These are phyloP conservation scores for Posidonia oceanica DNA, from an alignment of 116 monocot species.

Conservation along the genomic window DNA sequence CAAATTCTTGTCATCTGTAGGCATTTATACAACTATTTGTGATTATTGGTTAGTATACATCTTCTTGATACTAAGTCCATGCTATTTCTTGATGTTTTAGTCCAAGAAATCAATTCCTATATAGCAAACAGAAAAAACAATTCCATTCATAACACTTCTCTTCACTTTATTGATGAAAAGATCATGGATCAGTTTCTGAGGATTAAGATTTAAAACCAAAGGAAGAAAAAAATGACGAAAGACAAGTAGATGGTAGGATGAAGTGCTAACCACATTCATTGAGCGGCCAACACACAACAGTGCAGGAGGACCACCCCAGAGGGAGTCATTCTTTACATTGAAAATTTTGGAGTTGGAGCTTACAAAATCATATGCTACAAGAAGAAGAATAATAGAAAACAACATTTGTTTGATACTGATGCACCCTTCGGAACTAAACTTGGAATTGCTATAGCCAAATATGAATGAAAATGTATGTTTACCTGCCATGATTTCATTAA, in stretches of 20 bases:
- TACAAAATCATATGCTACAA: slow-evolving; percentile 64
- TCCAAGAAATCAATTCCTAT: no score
- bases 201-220: not conserved
- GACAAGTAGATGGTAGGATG: not conserved
- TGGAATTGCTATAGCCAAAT: not conserved
- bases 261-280: slow-evolving; percentile 65
- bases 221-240: not conserved
- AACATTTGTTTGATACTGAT: not conserved
- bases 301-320: slow-evolving; percentile 1
- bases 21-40: no score
- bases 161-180: no score
- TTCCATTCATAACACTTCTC: no score
- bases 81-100: no score
- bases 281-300: slow-evolving; percentile 45
- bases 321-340: slow-evolving; percentile 25
- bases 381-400: not conserved
- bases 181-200: not conserved
- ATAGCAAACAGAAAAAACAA: no score
- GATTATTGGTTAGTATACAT: no score
- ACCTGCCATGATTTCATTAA: slow-evolving; percentile 67
- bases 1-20: no score
- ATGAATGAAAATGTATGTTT: not conserved
- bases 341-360: slow-evolving; percentile 29
- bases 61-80: no score
- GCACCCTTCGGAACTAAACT: not conserved